Percentiles rank a stretch among this genome's conserved stretches.
Evolutionary conservation across 169 alveolate genomes (phyloP).

Genomic region (Eimeria falciformis): DNA sequence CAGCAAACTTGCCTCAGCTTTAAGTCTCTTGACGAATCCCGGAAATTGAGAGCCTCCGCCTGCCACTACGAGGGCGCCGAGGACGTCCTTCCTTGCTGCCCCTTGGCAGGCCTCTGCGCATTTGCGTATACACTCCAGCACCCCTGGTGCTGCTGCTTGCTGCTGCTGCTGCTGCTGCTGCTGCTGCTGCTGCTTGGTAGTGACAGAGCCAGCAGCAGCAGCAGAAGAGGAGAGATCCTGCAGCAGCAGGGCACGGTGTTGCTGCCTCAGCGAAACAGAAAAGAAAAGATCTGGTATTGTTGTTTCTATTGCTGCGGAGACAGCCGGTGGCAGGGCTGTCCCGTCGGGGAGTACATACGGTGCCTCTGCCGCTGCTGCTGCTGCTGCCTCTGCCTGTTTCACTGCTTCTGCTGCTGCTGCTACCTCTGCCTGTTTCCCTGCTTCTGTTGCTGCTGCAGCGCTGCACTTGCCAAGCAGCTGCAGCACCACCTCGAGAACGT

Average conservation of each 20-base stretch:
- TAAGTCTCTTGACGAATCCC: constrained; percentile 39
- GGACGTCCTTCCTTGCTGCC: constrained; percentile 23
- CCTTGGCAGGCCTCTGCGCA: constrained; percentile 48
- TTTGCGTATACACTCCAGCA: constrained; percentile 31
- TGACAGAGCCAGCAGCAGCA: not conserved
- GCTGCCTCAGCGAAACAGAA: constrained; percentile 27
- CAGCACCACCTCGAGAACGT: constrained; percentile 51
- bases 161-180: constrained; percentile 21
- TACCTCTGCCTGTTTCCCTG: not conserved
- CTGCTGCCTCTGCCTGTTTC: not conserved
- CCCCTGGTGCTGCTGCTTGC: not conserved
- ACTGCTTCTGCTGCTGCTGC: not conserved
- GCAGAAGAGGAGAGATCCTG: not conserved
- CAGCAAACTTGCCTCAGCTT: constrained; percentile 25
- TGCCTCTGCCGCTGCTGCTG: constrained; percentile 8
- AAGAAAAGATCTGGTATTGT: constrained; percentile 30
- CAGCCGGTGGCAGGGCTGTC: not conserved
- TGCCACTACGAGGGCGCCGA: constrained; percentile 37
- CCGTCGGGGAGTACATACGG: constrained; percentile 61
- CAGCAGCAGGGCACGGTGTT: constrained; percentile 14
- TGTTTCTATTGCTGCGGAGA: not conserved
- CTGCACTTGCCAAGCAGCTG: constrained; percentile 46
- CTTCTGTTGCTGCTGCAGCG: constrained; percentile 7
- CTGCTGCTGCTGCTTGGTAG: constrained; percentile 13
- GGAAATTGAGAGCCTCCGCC: constrained; percentile 72